Evolutionary conservation across 192 early-diverging fungal species (phyloP).

Genomic region (Funneliformis geosporum): DNA sequence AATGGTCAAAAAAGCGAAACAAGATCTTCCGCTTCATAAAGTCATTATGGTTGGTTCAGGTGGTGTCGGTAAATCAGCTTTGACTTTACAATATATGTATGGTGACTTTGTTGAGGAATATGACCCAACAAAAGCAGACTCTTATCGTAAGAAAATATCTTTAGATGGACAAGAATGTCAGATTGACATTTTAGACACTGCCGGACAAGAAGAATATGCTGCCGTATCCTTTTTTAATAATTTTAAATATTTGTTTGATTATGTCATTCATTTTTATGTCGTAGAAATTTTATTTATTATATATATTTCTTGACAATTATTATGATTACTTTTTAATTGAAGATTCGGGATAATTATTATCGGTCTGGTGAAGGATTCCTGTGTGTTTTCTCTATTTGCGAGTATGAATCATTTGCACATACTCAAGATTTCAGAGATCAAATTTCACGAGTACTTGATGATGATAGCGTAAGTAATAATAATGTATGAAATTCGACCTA

Average conservation of each 20-base stretch:
- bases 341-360: slow-evolving; percentile 87
- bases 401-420: slow-evolving; percentile 77
- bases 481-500: background rate
- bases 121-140: slow-evolving; percentile 91
- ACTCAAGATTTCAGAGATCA: slow-evolving; percentile 86
- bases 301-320: slow-evolving; percentile 1
- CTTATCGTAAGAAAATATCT: slow-evolving; percentile 81
- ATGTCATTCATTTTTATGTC: background rate
- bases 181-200: slow-evolving; percentile 90
- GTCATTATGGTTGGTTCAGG: slow-evolving; percentile 92
- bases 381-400: slow-evolving; percentile 82
- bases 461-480: slow-evolving; percentile 59
- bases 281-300: background rate
- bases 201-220: slow-evolving; percentile 89
- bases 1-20: slow-evolving; percentile 72
- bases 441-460: slow-evolving; percentile 80
- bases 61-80: slow-evolving; percentile 87
- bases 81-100: slow-evolving; percentile 90
- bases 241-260: no score
- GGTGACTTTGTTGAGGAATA: slow-evolving; percentile 95
- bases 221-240: slow-evolving; percentile 62
- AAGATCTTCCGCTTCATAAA: slow-evolving; percentile 79
- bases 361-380: slow-evolving; percentile 83
- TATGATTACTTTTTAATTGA: background rate
- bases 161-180: slow-evolving; percentile 77